Evolutionary conservation across 1,139 yeast species (phyloP).

Genomic region (Suhomyces yuchorum): DNA sequence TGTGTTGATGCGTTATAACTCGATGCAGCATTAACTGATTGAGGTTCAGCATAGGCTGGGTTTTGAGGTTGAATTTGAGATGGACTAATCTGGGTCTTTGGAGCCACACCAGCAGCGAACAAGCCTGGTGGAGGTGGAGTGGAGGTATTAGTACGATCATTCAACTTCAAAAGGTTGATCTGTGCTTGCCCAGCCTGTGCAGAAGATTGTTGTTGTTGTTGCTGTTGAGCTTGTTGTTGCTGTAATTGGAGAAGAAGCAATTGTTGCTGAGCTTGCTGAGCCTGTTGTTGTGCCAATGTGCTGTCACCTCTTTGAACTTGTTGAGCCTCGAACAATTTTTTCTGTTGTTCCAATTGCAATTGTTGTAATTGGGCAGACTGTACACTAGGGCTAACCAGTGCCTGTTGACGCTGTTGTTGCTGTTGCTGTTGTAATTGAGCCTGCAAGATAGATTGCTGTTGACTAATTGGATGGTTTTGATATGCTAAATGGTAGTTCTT

Average conservation of each 20-base stretch:
- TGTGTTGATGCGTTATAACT: conserved; percentile 23
- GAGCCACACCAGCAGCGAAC: conserved; percentile 27
- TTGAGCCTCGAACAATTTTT: conserved; percentile 27
- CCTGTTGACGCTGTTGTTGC: conserved; percentile 21
- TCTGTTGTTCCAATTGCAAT: conserved; percentile 32
- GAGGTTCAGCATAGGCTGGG: conserved; percentile 13
- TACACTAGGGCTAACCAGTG: conserved; percentile 20
- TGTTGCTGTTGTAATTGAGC: conserved; percentile 24
- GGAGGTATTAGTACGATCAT: conserved; percentile 37
- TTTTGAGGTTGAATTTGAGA: conserved; percentile 17
- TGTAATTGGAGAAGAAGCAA: conserved; percentile 20
- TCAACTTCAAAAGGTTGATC: conserved; percentile 34
- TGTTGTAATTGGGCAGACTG: conserved; percentile 31
- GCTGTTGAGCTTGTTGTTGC: conserved; percentile 19
- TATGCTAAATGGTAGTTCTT: conserved; percentile 52
- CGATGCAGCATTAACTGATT: conserved; percentile 16
- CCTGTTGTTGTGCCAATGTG: conserved; percentile 21
- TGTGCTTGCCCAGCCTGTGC: conserved; percentile 22
- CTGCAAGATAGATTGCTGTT: conserved; percentile 40
- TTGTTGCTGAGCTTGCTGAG: conserved; percentile 23
- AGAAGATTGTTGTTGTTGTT: conserved; percentile 15
- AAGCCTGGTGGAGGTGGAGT: conserved; percentile 52
- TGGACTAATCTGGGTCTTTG: conserved; percentile 18
- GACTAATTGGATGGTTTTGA: conserved; percentile 48
- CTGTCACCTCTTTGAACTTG: conserved; percentile 21